phyloP scores from a whole-genome alignment of 768 basidiomycete genomes.

The Agrocybe pediades region DNA sequence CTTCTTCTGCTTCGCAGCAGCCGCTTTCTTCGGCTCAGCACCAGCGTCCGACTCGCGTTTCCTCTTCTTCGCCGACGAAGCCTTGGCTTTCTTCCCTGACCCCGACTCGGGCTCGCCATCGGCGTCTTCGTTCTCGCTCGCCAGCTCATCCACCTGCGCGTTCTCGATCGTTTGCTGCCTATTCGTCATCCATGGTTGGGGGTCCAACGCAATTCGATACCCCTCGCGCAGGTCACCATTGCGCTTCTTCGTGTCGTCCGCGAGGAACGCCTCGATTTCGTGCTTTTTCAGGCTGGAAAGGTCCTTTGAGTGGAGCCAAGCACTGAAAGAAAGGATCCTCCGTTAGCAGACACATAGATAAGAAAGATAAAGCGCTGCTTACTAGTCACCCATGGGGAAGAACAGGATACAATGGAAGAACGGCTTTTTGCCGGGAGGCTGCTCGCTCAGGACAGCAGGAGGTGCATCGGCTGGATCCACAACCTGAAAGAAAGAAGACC shows the following conservation, averaged over 20 bases:
- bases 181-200: constrained; percentile 48
- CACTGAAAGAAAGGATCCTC: constrained; percentile 42
- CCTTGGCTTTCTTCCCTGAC: constrained; percentile 29
- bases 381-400: constrained; percentile 96
- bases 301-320: constrained; percentile 84
- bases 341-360: constrained; percentile 3
- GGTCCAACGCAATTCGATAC: constrained; percentile 72
- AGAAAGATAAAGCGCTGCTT: constrained; percentile 36
- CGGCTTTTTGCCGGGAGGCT: constrained; percentile 72
- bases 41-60: constrained; percentile 66
- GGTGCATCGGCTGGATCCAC: constrained; percentile 75
- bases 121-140: constrained; percentile 52
- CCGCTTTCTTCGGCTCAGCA: constrained; percentile 24
- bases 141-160: constrained; percentile 68
- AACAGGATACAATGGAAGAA: constrained; percentile 74
- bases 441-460: constrained; percentile 61
- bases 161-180: constrained; percentile 42
- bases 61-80: constrained; percentile 40
- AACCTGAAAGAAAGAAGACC: constrained; percentile 51
- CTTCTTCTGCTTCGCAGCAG: constrained; percentile 45
- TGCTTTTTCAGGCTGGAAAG: constrained; percentile 74
- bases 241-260: constrained; percentile 69
- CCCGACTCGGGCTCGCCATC: constrained; percentile 36
- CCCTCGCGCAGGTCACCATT: constrained; percentile 75
- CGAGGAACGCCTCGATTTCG: constrained; percentile 85